A percentile compares a stretch with the other conserved stretches of the same genome.
Evolutionary conservation across 1,284 basidiomycete species (phyloP).

Genomic region (Tilletiaria anomala): DNA sequence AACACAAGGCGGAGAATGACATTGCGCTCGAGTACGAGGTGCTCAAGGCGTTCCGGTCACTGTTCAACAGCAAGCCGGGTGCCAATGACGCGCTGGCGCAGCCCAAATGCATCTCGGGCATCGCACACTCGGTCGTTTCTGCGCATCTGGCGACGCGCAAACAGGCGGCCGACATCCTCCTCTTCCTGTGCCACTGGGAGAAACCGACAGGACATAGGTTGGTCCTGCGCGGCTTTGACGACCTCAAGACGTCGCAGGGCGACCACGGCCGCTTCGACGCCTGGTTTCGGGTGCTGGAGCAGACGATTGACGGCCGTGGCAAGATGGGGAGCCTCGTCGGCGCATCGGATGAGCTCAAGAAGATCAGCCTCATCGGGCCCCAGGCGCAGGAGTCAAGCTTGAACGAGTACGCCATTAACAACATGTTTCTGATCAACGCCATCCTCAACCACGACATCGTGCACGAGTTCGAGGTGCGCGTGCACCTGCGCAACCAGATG

Average conservation of each 20-base stretch:
- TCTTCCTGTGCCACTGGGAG: conserved; percentile 46
- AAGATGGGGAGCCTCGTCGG: conserved; percentile 92
- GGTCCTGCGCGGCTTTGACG: conserved; percentile 44
- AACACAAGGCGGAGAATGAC: conserved; percentile 47
- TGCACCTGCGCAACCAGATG: conserved; percentile 76
- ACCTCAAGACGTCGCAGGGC: conserved; percentile 20
- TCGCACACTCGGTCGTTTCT: conserved; percentile 70
- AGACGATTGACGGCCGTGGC: conserved; percentile 65
- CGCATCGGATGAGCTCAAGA: conserved; percentile 72
- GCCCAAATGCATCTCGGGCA: conserved; percentile 61
- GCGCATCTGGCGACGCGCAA: conserved; percentile 67
- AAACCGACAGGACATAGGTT: conserved; percentile 43
- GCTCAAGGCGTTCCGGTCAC: conserved; percentile 70
- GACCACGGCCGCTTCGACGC: conserved; percentile 54
- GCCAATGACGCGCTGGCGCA: conserved; percentile 65
- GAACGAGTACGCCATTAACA: conserved; percentile 40
- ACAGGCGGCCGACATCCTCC: conserved; percentile 60
- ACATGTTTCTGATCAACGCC: conserved; percentile 29
- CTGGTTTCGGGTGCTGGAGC: conserved; percentile 76
- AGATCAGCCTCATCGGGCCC: conserved; percentile 10
- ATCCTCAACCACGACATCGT: conserved; percentile 32
- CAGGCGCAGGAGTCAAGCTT: conserved; percentile 68
- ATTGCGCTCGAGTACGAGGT: conserved; percentile 69
- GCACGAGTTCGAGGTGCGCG: conserved; percentile 53
- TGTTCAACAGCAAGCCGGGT: conserved; percentile 64